Base-by-base conservation (phyloP, 345 rosid species). In the thale cress (Arabidopsis thaliana) region DNA sequence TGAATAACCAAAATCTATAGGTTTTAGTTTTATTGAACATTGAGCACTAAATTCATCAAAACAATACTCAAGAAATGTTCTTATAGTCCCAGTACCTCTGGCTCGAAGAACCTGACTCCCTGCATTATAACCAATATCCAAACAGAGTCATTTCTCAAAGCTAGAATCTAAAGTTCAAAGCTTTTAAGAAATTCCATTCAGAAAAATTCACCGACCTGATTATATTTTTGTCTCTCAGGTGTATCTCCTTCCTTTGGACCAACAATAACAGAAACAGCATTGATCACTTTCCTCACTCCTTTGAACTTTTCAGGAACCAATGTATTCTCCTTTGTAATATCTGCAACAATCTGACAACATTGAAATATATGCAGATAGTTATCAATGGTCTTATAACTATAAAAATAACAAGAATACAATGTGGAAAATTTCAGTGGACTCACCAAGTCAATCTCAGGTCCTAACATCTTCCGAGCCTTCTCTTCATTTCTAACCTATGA, bases 171-270 rank as follows among this genome's bases (percentile, higher is more conserved):
- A 56, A 52, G 1, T 3, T 3, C 12, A 48, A 2, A 63, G 36
- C 53, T 77, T 65, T 30, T 1, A 32, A 24, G 5, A 24, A 16
- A 22, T 0, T 45, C 14, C 10, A 64, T 5, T 12, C 16, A 42
- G 4, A 3, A 33, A 40, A 20, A 7, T 57, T 53, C 33, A 62
- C 62, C 6, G 72, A 94, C 97, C 76, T 94, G 99, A 64, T 93
- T 94, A 81, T 94, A 94, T 67, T 91, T 90, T 55, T 85, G 92
- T 84, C 98, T 85, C 59, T 94, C 93, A 25, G 97, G 93, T 65
- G 99, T 94, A 83, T 94, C 99, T 52, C 97, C 97, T 85, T 94
- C 99, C 84, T 94, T 94, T 22, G 97, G 99, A 48, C 97, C 97
- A 23, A 94, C 89, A n/a, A 94, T 91, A 57, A 90, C 96, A 57